Base-by-base conservation (phyloP, 2,329 filamentous ascomycete genomes). In the Aspergillus aculeatinus region DNA sequence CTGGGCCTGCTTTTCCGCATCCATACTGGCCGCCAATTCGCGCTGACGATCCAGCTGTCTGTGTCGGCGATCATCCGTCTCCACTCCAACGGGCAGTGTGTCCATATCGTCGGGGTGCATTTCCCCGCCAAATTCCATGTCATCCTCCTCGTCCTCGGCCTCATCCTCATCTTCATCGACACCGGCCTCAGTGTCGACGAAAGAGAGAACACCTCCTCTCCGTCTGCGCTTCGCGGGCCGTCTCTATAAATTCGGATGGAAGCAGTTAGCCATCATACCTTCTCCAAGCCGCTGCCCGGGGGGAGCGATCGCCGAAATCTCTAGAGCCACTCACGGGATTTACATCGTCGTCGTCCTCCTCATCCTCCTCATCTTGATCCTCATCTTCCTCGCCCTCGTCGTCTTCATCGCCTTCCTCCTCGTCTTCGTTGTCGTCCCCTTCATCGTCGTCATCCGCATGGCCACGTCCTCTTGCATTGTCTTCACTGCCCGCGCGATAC, bases 141-240 rank as follows among this genome's bases (percentile, higher is more conserved):
- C 87, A 57, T 96, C 92, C 68, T 96, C 92, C 68, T 97, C 94
- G 55, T 96, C 92, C 65, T 96, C 92, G 63, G 91, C 90, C 66
- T 85, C 89, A 68, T 96, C 92, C 69, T 96, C 92, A 65, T 96
- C 88, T 60, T 90, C 95, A 72, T 98, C 95, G 68, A 99, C 95
- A 79, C 97, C 95, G 75, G 95, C 95, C 82, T 99, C 95, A 71
- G 94, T 91, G 87, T 99, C 95, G 79, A 99, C 88, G 86, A 97
- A 97, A 71, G 89, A 88, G 68, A 91, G 91, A 64, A 91, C 87
- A 65, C 85, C 85, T 65, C 90, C 87, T 74, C 86, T 87, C 75
- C 88, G 89, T 72, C 83, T 79, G 60, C 93, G 90, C 77, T 98
- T 98, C 69, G 89, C 86, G 59, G 91, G 90, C 71, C 91, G 86